Evolutionary conservation across 2,329 filamentous ascomycete genomes (phyloP).

Genomic region (Emericellopsis cladophorae): DNA sequence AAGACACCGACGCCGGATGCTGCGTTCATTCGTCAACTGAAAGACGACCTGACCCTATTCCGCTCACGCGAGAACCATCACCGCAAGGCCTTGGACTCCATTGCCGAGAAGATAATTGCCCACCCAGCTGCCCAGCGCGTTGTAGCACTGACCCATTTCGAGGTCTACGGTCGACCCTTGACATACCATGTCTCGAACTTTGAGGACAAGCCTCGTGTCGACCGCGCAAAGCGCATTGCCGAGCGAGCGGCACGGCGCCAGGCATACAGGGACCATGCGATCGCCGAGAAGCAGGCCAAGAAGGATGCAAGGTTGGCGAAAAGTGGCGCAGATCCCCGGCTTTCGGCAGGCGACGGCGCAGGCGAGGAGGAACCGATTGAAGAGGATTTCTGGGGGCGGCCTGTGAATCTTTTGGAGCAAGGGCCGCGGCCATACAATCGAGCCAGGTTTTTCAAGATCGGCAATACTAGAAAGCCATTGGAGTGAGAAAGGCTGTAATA

Average conservation of each 20-base stretch:
- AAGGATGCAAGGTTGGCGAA: not conserved
- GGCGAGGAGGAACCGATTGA: not conserved
- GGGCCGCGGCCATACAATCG: too few relatives aligned
- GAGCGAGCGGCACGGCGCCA: too few relatives aligned
- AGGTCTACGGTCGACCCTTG: constrained; percentile 1
- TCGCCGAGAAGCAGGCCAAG: not conserved
- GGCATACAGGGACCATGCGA: not conserved
- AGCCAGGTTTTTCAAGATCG: too few relatives aligned
- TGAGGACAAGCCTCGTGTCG: not conserved
- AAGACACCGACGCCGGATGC: too few relatives aligned
- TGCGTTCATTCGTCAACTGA: too few relatives aligned
- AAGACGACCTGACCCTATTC: too few relatives aligned
- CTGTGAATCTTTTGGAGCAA: not conserved
- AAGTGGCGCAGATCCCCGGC: too few relatives aligned
- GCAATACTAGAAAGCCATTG: not conserved
- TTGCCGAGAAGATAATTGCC: not conserved
- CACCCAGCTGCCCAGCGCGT: constrained; percentile 1
- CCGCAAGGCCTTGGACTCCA: not conserved
- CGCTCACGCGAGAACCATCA: constrained; percentile 1
- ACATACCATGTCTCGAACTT: not conserved
- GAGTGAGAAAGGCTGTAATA: too few relatives aligned
- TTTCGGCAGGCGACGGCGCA: too few relatives aligned
- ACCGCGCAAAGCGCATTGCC: too few relatives aligned
- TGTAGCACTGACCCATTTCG: not conserved
- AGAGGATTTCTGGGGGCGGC: constrained; percentile 2